Conservation (phyloP, 2,329 filamentous ascomycete genomes). For the Paracamarosporium sp. region DNA sequence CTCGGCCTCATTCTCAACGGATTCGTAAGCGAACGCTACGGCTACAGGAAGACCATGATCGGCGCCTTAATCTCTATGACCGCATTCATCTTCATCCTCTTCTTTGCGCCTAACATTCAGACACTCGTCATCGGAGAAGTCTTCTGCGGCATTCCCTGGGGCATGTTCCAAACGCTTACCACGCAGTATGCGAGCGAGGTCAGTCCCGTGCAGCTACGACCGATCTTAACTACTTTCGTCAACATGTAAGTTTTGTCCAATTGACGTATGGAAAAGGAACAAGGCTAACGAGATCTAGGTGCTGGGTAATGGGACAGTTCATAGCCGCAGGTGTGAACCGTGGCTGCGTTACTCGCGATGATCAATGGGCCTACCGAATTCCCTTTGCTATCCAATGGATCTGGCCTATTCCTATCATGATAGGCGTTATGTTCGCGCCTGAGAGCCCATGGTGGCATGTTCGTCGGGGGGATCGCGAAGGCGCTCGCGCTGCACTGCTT, state of each 20-base stretch:
- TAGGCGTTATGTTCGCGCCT: constrained; percentile 71
- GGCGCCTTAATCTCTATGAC: constrained; percentile 48
- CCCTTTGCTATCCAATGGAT: constrained; percentile 75
- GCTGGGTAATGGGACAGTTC: constrained; percentile 75
- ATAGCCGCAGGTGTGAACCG: constrained; percentile 74
- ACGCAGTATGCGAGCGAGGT: constrained; percentile 62
- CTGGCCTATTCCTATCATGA: constrained; percentile 70
- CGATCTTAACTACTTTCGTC: constrained; percentile 64
- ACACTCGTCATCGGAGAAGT: constrained; percentile 52
- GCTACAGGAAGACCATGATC: constrained; percentile 53
- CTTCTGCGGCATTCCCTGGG: constrained; percentile 54
- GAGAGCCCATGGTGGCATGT: constrained; percentile 78
- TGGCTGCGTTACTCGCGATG: constrained; percentile 66
- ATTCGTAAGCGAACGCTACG: constrained; percentile 51
- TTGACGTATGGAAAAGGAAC: neutral
- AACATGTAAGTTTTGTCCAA: constrained; percentile 57
- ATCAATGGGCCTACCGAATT: constrained; percentile 72
- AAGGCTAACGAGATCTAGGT: constrained; percentile 38
- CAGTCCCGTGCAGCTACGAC: constrained; percentile 71
- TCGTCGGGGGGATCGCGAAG: constrained; percentile 65
- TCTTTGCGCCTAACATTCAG: constrained; percentile 52
- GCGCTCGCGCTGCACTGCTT: constrained; percentile 69
- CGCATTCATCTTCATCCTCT: constrained; percentile 53
- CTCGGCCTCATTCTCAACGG: constrained; percentile 54
- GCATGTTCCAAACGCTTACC: constrained; percentile 54